phyloP scores from a whole-genome alignment of 106 monocot genomes.

The Acorus calamus region DNA sequence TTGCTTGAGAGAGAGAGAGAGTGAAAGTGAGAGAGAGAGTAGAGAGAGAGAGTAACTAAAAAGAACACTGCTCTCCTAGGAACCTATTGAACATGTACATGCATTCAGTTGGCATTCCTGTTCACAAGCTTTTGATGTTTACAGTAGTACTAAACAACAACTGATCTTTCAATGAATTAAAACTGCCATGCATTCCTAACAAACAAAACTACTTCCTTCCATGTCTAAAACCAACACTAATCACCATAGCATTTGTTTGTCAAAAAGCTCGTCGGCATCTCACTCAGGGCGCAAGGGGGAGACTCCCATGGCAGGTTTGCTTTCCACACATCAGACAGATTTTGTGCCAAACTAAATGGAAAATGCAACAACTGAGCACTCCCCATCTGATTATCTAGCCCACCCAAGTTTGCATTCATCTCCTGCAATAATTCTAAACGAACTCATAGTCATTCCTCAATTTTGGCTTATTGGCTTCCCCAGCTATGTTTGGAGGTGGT shows the following conservation, averaged over 20 bases:
- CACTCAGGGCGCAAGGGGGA: conserved; percentile 24
- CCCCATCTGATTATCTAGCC: conserved; percentile 20
- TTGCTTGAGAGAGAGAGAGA: too few species aligned
- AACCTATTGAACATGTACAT: too few species aligned
- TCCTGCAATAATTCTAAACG: conserved; percentile 19
- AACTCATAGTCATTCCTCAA: conserved; percentile 32
- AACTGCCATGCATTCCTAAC: conserved; percentile 30
- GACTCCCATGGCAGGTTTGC: conserved; percentile 44
- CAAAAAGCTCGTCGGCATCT: conserved; percentile 31
- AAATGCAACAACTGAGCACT: conserved; percentile 13
- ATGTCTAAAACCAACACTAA: neutral
- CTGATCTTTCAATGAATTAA: neutral
- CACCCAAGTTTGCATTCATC: conserved; percentile 12
- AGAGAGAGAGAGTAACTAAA: too few species aligned
- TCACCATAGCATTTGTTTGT: conserved; percentile 44
- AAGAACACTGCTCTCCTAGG: too few species aligned
- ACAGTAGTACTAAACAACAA: neutral
- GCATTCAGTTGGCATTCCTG: conserved; percentile 27
- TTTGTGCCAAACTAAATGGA: conserved; percentile 32
- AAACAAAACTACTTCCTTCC: conserved; percentile 5
- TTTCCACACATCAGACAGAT: conserved; percentile 56
- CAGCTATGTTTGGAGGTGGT: neutral
- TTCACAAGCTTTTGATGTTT: conserved; percentile 10
- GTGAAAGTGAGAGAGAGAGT: too few species aligned
- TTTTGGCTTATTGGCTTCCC: conserved; percentile 11